Base-by-base conservation (phyloP, 2,329 filamentous ascomycete genomes). In the Cryphonectria nitschkei region DNA sequence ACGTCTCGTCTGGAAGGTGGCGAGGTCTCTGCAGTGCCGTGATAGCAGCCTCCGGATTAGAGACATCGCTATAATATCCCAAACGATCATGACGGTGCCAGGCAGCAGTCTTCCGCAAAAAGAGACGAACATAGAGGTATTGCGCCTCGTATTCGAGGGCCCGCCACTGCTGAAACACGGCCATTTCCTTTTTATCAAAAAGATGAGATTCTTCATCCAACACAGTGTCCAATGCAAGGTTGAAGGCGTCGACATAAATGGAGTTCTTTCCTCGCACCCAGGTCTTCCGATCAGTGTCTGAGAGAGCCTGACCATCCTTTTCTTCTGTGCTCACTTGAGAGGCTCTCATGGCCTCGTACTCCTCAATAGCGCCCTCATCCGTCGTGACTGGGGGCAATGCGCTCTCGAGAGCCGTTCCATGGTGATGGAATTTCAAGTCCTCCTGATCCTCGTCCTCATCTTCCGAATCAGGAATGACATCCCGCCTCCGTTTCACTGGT, bases 241-340 rank as follows among this genome's bases (percentile, higher is more conserved):
- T 97, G 84, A 99, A 99, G 0, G 96, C 96, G 81, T 99, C 96
- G 26, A 98, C 94, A 76, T 99, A 99, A 69, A 99, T 93, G 1
- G 95, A 98, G 77, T 91, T 97, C 78, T 89, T 90, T 0, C 94
- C 93, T 76, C 86, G 89, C 5, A 90, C 81, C 93, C 93, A 97
- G 72, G 87, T 66, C 84, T 84, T 79, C 22, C 77, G 73, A 70
- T 79, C 73, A 67, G 89, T 82, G 70, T 85, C 85, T 26, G 69
- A 67, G 37, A 43, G 50, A 29, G 66, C 34, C 19, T 92, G 77
- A 9, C 87, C 84, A 52, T 84, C 82, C 73, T 86, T 84, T 11
- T 84, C 78, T 13, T 82, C 78, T 2, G 75, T 75, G 62, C 79
- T 77, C 4, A 72, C 69, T 72, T 89, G 87, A 29, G 87, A 89